phyloP scores from a whole-genome alignment of 2,329 filamentous ascomycete species.

The Neophaeococcomyces mojaviensis region DNA sequence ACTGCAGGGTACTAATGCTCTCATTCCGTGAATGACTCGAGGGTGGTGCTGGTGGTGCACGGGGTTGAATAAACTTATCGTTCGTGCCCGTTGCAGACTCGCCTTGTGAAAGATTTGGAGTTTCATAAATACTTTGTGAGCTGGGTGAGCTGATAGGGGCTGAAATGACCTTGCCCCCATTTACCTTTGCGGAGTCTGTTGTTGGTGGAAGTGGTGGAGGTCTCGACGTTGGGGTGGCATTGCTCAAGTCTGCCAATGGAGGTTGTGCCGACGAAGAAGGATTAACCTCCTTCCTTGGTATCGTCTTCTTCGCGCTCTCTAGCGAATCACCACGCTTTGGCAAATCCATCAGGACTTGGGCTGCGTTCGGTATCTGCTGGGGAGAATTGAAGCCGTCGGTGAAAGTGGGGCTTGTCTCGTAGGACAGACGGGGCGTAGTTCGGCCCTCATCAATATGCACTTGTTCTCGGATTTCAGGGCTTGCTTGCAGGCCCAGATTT shows the following conservation, averaged over 20 bases:
- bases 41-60: slow-evolving; percentile 48
- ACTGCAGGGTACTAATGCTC: slow-evolving; percentile 37
- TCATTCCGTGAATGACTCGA: slow-evolving; percentile 41
- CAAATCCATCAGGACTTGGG: slow-evolving; percentile 28
- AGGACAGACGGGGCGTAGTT: slow-evolving; percentile 45
- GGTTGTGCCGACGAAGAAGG: slow-evolving; percentile 27
- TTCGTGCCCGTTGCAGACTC: slow-evolving; percentile 30
- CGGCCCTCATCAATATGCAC: slow-evolving; percentile 23
- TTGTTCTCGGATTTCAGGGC: slow-evolving; percentile 27
- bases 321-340: slow-evolving; percentile 57
- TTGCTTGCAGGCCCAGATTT: slow-evolving; percentile 13
- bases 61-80: slow-evolving; percentile 52
- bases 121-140: slow-evolving; percentile 35
- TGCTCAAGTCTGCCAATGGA: slow-evolving; percentile 28
- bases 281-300: slow-evolving; percentile 58
- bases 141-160: slow-evolving; percentile 37
- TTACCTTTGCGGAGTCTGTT: slow-evolving; percentile 25
- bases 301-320: slow-evolving; percentile 36
- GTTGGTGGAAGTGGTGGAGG: slow-evolving; percentile 7
- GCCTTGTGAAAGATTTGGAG: slow-evolving; percentile 23
- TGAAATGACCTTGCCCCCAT: slow-evolving; percentile 36
- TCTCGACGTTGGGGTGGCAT: slow-evolving; percentile 12
- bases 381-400: slow-evolving; percentile 40
- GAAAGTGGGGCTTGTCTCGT: slow-evolving; percentile 52
- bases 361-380: slow-evolving; percentile 28